phyloP scores from a whole-genome alignment of 2,329 filamentous ascomycete species.

The Xylaria sp. region DNA sequence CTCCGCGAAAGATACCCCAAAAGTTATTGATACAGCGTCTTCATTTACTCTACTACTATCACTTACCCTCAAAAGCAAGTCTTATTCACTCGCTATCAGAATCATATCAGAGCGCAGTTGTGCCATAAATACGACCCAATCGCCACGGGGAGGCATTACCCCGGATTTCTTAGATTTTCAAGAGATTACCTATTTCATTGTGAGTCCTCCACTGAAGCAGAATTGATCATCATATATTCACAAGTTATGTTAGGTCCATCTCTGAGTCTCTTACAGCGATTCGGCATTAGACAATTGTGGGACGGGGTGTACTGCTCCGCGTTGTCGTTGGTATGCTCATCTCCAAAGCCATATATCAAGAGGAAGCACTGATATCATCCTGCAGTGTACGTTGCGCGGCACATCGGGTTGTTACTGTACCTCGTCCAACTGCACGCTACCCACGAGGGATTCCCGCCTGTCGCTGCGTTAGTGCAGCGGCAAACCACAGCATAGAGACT shows the following conservation, averaged over 20 bases:
- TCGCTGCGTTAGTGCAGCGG: slow-evolving; percentile 19
- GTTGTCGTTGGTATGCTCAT: slow-evolving; percentile 8
- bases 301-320: neutral
- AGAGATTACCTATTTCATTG: neutral
- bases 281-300: neutral
- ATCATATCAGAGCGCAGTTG: neutral
- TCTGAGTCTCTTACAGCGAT: neutral
- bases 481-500: neutral
- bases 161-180: neutral
- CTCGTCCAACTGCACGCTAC: neutral
- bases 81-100: neutral
- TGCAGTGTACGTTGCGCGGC: slow-evolving; percentile 15
- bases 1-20: slow-evolving; percentile 11
- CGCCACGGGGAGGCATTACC: neutral
- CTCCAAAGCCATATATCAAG: neutral
- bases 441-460: slow-evolving; percentile 9
- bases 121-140: neutral
- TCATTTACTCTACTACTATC: neutral
- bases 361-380: slow-evolving; percentile 30
- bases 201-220: neutral
- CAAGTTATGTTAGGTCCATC: neutral
- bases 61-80: neutral
- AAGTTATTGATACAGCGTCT: neutral
- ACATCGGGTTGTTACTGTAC: neutral
- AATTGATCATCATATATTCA: neutral